Percentiles rank a stretch among this genome's conserved stretches.
phyloP scores from a whole-genome alignment of 306 rosid species.

The Ziziphus jujuba region DNA sequence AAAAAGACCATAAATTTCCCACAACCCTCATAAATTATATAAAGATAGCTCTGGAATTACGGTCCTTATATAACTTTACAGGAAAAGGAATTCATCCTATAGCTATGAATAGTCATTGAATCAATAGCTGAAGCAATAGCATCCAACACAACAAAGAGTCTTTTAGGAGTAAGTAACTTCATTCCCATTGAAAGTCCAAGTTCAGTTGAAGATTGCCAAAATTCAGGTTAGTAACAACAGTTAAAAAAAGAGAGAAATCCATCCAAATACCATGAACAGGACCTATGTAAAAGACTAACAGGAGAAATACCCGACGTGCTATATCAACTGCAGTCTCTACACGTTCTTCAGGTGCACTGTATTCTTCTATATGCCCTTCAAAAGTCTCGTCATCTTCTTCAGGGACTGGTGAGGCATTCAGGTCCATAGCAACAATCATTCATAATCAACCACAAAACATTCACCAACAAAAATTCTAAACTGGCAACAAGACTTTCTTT shows the following conservation, averaged over 20 bases:
- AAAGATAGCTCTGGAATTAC: neutral
- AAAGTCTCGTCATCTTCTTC: conserved; percentile 88
- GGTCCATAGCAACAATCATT: conserved; percentile 93
- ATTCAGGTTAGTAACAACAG: neutral
- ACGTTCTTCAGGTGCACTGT: conserved; percentile 67
- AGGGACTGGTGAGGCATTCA: conserved; percentile 93
- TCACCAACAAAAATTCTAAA: conserved; percentile 26
- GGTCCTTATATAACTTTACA: neutral
- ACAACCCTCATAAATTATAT: no score
- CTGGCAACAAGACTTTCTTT: neutral
- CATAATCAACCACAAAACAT: conserved; percentile 63
- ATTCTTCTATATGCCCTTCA: conserved; percentile 61
- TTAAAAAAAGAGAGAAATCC: conserved; percentile 14
- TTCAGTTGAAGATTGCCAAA: no score
- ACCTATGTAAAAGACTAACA: neutral
- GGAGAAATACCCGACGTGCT: conserved; percentile 76
- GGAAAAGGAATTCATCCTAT: neutral
- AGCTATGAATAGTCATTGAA: neutral
- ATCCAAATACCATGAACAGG: conserved; percentile 15
- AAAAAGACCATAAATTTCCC: neutral
- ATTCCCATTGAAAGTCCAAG: neutral
- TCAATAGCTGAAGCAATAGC: conserved; percentile 13
- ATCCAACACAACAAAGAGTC: neutral
- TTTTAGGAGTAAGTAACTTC: neutral
- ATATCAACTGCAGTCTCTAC: conserved; percentile 73